These are phyloP conservation scores for Aureobasidium sp. DNA, from an alignment of 2,329 filamentous ascomycete genomes.

Conservation along the genomic window DNA sequence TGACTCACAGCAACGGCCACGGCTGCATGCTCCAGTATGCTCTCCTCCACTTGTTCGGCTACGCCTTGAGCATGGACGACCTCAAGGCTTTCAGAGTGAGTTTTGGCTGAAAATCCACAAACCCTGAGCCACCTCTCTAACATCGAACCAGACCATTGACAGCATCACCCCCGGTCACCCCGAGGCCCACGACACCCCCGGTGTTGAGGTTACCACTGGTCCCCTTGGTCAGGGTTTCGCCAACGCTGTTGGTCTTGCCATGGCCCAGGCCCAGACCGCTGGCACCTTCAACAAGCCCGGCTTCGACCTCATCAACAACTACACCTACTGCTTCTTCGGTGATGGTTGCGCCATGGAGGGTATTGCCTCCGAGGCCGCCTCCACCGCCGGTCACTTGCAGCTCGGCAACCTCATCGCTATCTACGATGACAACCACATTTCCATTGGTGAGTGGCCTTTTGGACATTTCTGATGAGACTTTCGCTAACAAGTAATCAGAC, in stretches of 20 bases:
- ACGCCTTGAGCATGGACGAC: constrained; percentile 78
- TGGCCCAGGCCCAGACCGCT: constrained; percentile 86
- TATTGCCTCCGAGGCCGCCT: constrained; percentile 86
- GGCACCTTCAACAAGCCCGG: constrained; percentile 95
- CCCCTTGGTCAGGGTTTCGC: constrained; percentile 95
- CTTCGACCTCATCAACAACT: constrained; percentile 86
- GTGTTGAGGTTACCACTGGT: constrained; percentile 95
- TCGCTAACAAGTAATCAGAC: constrained; percentile 44
- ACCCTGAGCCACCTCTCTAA: constrained; percentile 1
- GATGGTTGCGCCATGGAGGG: constrained; percentile 99
- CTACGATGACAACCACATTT: constrained; percentile 99
- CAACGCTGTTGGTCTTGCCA: constrained; percentile 96
- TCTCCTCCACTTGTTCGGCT: constrained; percentile 93
- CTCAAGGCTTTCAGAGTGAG: constrained; percentile 93
- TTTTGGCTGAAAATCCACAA: constrained; percentile 28
- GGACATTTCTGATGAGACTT: background rate
- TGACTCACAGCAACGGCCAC: constrained; percentile 73
- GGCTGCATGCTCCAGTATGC: constrained; percentile 99
- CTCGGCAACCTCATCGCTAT: constrained; percentile 94
- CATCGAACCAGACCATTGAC: constrained; percentile 50
- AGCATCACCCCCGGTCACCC: constrained; percentile 93
- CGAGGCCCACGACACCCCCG: constrained; percentile 92
- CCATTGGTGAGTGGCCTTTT: constrained; percentile 49
- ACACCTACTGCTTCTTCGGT: constrained; percentile 95
- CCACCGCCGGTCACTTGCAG: constrained; percentile 90